Percentiles rank a stretch among this genome's conserved stretches.
phyloP scores from a whole-genome alignment of 2,329 filamentous ascomycete species.

The Sporothrix curviconia region DNA sequence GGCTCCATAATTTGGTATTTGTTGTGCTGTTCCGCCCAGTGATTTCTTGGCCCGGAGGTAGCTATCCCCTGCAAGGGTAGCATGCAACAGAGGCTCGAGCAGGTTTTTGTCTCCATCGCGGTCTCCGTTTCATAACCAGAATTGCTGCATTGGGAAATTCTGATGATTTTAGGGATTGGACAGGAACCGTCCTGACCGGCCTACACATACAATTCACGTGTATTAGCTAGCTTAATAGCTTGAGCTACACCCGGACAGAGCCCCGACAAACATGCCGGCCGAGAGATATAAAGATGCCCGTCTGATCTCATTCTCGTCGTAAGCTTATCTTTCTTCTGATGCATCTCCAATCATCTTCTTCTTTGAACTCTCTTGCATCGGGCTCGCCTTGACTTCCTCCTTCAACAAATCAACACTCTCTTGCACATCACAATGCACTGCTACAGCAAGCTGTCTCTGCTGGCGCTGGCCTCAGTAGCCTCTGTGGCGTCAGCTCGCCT shows the following conservation, averaged over 20 bases:
- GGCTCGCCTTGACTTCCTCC: too few species aligned
- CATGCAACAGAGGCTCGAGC: background rate
- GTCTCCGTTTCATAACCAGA: too few species aligned
- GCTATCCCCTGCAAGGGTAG: too few species aligned
- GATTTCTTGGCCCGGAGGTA: too few species aligned
- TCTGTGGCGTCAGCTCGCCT: background rate
- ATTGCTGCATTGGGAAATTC: background rate
- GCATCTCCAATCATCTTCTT: background rate
- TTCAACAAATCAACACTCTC: too few species aligned
- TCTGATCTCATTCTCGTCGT: background rate
- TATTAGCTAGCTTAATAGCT: too few species aligned
- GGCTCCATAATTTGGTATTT: too few species aligned
- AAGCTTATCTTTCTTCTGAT: background rate
- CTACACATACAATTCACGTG: too few species aligned
- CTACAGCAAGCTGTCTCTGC: background rate
- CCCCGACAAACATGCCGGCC: background rate
- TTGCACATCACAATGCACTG: background rate
- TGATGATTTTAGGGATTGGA: slow-evolving; percentile 5
- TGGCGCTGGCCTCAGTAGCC: background rate
- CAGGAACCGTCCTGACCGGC: too few species aligned
- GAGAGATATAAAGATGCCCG: background rate
- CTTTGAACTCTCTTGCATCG: background rate
- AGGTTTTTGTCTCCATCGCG: background rate
- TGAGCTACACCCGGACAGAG: too few species aligned
- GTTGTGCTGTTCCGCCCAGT: too few species aligned